Evolutionary conservation across 257 asterid genomes (phyloP).

Genomic region (Nicotiana undulata): DNA sequence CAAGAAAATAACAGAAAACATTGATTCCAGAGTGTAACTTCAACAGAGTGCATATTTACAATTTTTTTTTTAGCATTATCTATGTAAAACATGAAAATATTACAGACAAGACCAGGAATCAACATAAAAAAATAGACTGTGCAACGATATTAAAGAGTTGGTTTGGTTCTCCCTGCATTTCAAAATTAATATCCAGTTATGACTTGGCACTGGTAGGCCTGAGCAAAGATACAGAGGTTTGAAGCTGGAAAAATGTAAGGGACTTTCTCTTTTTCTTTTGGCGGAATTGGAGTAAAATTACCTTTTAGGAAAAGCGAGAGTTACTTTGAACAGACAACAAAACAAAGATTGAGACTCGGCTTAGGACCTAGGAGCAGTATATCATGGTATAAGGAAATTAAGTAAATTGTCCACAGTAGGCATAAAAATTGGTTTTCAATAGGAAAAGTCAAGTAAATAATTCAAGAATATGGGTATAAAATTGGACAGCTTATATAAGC

Average conservation of each 20-base stretch:
- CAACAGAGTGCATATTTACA: neutral
- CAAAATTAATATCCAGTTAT: neutral
- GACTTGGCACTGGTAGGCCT: neutral
- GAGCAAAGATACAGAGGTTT: neutral
- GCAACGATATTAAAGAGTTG: neutral
- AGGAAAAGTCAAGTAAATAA: neutral
- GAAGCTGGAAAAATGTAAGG: neutral
- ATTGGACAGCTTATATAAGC: neutral
- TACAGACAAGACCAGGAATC: neutral
- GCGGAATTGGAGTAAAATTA: neutral
- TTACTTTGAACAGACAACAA: neutral
- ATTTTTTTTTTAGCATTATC: neutral
- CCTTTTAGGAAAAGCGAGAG: neutral
- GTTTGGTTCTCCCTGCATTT: neutral
- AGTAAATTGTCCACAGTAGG: neutral
- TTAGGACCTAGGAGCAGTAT: neutral
- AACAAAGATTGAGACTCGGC: neutral
- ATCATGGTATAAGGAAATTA: neutral
- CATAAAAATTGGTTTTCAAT: neutral
- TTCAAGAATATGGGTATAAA: neutral
- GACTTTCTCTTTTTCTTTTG: neutral
- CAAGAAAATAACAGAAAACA: neutral
- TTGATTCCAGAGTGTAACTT: neutral
- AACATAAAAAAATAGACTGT: neutral
- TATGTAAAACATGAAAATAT: neutral